These are phyloP conservation scores for Aureobasidium namibiae DNA, from an alignment of 2,329 filamentous ascomycete genomes.

Conservation along the genomic window DNA sequence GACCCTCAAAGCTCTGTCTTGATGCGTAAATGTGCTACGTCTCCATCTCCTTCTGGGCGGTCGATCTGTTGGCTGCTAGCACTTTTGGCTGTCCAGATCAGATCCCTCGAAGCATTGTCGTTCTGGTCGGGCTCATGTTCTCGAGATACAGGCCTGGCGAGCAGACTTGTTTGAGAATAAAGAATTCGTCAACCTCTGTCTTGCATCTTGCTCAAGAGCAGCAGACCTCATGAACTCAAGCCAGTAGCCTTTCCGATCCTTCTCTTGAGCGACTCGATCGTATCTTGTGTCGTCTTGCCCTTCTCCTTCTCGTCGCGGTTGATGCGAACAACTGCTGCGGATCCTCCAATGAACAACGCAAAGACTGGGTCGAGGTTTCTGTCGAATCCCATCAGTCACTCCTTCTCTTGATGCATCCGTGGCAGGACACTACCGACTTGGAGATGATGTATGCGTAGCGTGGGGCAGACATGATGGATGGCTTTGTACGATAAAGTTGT, in stretches of 20 bases:
- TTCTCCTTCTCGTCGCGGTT: slow-evolving; percentile 42
- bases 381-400: slow-evolving; percentile 1
- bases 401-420: neutral
- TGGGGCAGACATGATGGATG: slow-evolving; percentile 8
- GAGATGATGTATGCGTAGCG: slow-evolving; percentile 36
- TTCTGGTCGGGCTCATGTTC: neutral
- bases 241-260: slow-evolving; percentile 27
- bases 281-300: slow-evolving; percentile 31
- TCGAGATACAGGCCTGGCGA: neutral
- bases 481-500: neutral
- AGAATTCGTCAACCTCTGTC: no score
- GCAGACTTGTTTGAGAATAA: neutral
- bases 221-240: neutral
- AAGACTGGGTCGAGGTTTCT: slow-evolving; percentile 43
- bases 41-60: neutral
- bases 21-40: no score
- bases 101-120: neutral
- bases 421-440: slow-evolving; percentile 25
- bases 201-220: neutral
- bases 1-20: no score
- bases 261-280: slow-evolving; percentile 32
- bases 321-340: slow-evolving; percentile 33
- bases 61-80: neutral
- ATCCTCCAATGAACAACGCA: slow-evolving; percentile 39
- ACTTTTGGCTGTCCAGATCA: neutral